Percentiles rank a stretch among this genome's conserved stretches.
Evolutionary conservation across 805 yeast genomes (phyloP).

Genomic region (Hanseniaspora taiwanica): DNA sequence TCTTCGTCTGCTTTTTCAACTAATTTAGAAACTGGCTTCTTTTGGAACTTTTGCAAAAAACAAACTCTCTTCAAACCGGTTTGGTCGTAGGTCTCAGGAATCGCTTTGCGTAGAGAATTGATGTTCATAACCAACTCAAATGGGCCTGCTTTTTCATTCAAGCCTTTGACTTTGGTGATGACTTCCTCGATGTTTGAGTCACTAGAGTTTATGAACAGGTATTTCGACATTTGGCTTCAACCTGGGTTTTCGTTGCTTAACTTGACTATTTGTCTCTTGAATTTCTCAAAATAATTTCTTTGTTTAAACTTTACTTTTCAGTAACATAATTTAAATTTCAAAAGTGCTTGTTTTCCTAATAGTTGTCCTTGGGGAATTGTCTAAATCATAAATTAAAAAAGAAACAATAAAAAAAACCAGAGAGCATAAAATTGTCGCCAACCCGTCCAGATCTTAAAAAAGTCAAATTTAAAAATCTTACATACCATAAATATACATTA

Average conservation of each 20-base stretch:
- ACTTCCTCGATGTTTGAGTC: constrained; percentile 14
- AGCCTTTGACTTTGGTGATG: constrained; percentile 34
- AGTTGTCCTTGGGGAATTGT: too few species aligned
- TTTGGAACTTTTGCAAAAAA: neutral
- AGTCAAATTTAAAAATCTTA: neutral
- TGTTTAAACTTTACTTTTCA: too few species aligned
- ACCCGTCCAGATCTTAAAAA: too few species aligned
- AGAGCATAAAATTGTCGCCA: too few species aligned
- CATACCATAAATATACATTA: neutral
- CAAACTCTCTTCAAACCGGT: neutral
- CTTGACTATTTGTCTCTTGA: neutral
- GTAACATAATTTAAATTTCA: too few species aligned
- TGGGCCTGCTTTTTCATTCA: constrained; percentile 51
- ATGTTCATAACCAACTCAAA: constrained; percentile 35
- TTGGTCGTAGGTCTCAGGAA: neutral
- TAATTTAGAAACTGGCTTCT: neutral
- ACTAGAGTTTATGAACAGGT: constrained; percentile 12
- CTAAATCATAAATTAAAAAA: too few species aligned
- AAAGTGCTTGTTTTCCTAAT: too few species aligned
- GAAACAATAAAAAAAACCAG: too few species aligned
- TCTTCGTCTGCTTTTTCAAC: too few species aligned
- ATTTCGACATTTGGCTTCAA: neutral
- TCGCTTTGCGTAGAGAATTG: neutral
- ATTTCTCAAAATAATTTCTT: too few species aligned
- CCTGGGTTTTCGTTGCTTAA: neutral